These are phyloP conservation scores for Ophiostoma sp. DNA, from an alignment of 2,329 filamentous ascomycete genomes.

Conservation along the genomic window DNA sequence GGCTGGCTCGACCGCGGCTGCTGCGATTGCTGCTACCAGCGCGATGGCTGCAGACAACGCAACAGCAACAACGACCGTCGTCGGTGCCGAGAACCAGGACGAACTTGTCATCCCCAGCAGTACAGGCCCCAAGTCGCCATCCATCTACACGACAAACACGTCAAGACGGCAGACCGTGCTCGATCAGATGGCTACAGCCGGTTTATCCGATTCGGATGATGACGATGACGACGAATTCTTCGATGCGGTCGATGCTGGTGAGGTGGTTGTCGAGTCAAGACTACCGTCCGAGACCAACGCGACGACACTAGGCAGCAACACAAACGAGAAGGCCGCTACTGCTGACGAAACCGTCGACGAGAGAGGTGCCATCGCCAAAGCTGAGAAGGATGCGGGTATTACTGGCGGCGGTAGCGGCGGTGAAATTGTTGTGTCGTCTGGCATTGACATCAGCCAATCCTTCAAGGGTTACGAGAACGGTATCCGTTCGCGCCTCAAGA, in stretches of 20 bases:
- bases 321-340: not conserved
- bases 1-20: not conserved
- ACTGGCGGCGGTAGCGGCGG: not conserved
- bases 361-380: constrained; percentile 36
- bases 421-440: constrained; percentile 47
- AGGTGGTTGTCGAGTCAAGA: constrained; percentile 75
- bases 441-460: constrained; percentile 68
- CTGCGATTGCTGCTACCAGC: constrained; percentile 32
- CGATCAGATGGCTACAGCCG: constrained; percentile 61
- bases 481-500: constrained; percentile 73
- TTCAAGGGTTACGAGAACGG: constrained; percentile 93
- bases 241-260: constrained; percentile 90
- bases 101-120: not conserved
- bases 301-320: not conserved
- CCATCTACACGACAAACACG: constrained; percentile 35
- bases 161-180: constrained; percentile 65
- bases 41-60: not conserved
- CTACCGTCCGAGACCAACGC: constrained; percentile 47
- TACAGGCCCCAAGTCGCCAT: not conserved
- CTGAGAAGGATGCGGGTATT: not conserved
- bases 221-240: constrained; percentile 94
- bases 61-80: not conserved
- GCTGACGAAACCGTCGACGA: constrained; percentile 39
- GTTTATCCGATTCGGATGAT: constrained; percentile 77
- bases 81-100: not conserved